Conservation (phyloP, 495 filamentous ascomycete species). For the Trichoderma parareesei region DNA sequence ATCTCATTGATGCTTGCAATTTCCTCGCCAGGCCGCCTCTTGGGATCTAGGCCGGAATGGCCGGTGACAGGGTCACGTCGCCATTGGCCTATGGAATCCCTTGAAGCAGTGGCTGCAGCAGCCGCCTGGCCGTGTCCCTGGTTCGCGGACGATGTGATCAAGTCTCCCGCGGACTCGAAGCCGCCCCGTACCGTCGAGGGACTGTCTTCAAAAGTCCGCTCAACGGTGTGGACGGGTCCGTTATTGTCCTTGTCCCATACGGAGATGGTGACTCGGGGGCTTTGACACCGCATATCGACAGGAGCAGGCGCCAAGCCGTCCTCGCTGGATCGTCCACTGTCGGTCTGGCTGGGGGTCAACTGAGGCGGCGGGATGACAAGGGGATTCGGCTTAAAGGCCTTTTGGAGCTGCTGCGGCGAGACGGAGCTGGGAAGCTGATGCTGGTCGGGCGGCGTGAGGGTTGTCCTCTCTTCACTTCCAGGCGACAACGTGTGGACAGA, state of each 20-base stretch:
- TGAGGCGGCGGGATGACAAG: slow-evolving; percentile 26
- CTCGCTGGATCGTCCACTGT: slow-evolving; percentile 39
- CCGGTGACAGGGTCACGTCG: slow-evolving; percentile 27
- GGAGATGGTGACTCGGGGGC: slow-evolving; percentile 42
- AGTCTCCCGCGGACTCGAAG: slow-evolving; percentile 10
- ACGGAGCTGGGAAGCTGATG: slow-evolving; percentile 11
- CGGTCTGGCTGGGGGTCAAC: slow-evolving; percentile 41
- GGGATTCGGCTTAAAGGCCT: slow-evolving; percentile 19
- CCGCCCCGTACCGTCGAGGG: slow-evolving; percentile 9
- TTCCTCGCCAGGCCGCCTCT: slow-evolving; percentile 28
- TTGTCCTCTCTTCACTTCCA: slow-evolving; percentile 13
- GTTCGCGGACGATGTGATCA: slow-evolving; percentile 12
- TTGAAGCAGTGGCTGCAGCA: slow-evolving; percentile 11
- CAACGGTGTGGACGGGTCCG: slow-evolving; percentile 20
- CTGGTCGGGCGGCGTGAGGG: not conserved
- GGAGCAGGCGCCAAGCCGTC: slow-evolving; percentile 31
- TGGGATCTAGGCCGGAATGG: slow-evolving; percentile 35
- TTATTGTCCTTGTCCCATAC: slow-evolving; percentile 36
- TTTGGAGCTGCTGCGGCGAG: slow-evolving; percentile 19
- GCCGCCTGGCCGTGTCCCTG: slow-evolving; percentile 11
- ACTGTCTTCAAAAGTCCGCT: slow-evolving; percentile 21
- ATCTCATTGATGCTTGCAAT: slow-evolving; percentile 35
- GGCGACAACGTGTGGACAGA: slow-evolving; percentile 20
- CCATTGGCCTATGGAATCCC: slow-evolving; percentile 33
- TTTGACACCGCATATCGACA: slow-evolving; percentile 32